Evolutionary conservation across 208 protist genomes (phyloP), one percentile per base, ranked within the genome.

Genomic region (Tritrichomonas musculus): DNA sequence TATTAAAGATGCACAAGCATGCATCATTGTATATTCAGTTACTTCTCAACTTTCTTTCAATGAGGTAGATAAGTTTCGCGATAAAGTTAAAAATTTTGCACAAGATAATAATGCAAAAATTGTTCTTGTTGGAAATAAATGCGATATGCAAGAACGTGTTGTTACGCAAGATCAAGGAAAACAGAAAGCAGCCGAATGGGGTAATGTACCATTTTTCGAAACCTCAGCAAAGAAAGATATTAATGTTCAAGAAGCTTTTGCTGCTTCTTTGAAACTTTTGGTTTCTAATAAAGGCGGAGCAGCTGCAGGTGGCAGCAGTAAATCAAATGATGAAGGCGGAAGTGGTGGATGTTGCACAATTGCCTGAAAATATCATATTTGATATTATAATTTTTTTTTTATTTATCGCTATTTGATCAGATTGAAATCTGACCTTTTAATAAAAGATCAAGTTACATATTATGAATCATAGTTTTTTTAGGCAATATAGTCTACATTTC

Each of bases 141-240:
- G 77, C 30, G 77, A 88, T 57, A 49, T 88, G 1, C 41, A 53
- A 20, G 77, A 88, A 14, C 33, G 77, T 47, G 41, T 47, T 39
- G 77, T 88, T 53, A 3, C 4, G 9, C 0, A 33, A 11, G 14
- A 25, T 39, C 41, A 88, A 50, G 77, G 77, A 14, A 0, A 25
- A 33, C n/a, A 44, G 8, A 11, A 36, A 39, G 96, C 96, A 75
- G 13, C 13, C 13, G n/a, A 95, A 57, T 95, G 94, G 94, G 94
- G 93, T 49, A n/a, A n/a, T n/a, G 95, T 77, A 72, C 96, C 95
- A 39, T 97, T 96, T 66, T 94, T 96, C 39, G 96, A 97, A 80
- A 95, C 95, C 33, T 96, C 95, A 22, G 94, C 96, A 11, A 97
- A 97, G 94, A 95, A 94, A 36, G 93, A 96, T 75, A 93, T 97